Evolutionary conservation across 2,329 filamentous ascomycete species (phyloP), one percentile per base, ranked within the genome.

Genomic region (Trichoderma semiorbis): DNA sequence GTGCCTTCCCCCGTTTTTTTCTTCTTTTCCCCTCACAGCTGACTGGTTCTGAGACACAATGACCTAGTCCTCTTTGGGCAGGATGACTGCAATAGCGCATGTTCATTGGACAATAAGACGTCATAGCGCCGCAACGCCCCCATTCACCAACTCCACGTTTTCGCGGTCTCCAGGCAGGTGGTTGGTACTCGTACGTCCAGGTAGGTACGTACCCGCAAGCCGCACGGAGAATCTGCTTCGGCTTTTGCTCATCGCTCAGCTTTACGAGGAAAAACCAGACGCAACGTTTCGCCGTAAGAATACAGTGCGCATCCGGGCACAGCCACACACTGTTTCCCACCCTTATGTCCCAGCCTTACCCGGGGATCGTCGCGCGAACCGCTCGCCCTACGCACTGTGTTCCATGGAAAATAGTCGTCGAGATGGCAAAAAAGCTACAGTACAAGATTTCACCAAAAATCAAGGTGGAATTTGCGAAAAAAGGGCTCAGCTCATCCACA

Each of bases 91-190:
- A 7, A 32, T 26, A 21, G n/a, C 30, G 57, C 26, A 30, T 39
- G n/a, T 16, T 18, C 34, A 69, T 69, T 69, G 67, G 67, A 14
- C 12, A 5, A 36, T 11, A 53, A 21, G 3, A 61, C 67, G 67
- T 69, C 67, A 69, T 69, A 61, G 67, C 39, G 39, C 57, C 47
- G 24, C 55, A 50, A 62, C 50, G 39, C 53, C 67, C 66, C 66
- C 67, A 28, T 60, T 18, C 36, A 12, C 12, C 14, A 43, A 30
- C 24, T 58, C 53, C 65, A 47, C 53, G 26, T 21, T 58, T 30
- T 14, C 14, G 30, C 39, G 28, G 32, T n/a, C 53, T 32, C 39
- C 14, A 18, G 39, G 63, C 28, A 53, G 62, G 62, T 32, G 30
- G 50, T 50, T 50, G 50, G 50, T 39, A 67, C 50, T 39, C 36